Evolutionary conservation across 495 filamentous ascomycete species (phyloP).

Genomic region (Geoglossum glabrum): DNA sequence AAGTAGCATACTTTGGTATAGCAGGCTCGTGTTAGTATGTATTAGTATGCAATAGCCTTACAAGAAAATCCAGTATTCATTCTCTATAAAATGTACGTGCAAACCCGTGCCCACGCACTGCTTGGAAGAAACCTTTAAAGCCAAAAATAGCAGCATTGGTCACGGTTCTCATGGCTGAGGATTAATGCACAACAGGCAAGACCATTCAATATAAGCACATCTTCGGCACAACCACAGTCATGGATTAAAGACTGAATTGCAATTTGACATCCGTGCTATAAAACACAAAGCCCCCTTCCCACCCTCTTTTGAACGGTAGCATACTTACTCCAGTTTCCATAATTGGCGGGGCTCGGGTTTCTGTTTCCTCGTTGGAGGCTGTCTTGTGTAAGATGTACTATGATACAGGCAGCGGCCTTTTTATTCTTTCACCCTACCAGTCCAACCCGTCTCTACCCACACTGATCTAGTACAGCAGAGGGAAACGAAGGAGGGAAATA

Average conservation of each 20-base stretch:
- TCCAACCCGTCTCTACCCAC: background rate
- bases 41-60: background rate
- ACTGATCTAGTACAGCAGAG: background rate
- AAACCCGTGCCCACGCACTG: background rate
- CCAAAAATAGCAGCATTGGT: background rate
- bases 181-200: background rate
- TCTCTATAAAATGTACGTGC: background rate
- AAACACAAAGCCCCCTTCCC: background rate
- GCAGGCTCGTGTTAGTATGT: background rate
- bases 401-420: background rate
- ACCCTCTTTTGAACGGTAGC: background rate
- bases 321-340: no score
- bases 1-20: background rate
- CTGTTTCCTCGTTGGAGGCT: no score
- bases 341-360: no score
- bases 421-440: background rate
- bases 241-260: slow-evolving; percentile 54
- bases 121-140: background rate
- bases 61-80: background rate
- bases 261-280: slow-evolving; percentile 98
- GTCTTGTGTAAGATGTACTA: no score
- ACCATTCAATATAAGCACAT: slow-evolving; percentile 47
- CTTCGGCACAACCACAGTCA: slow-evolving; percentile 92
- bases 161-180: background rate
- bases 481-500: background rate